Conservation (phyloP, 1,284 basidiomycete species). For the Leucoagaricus sp. region DNA sequence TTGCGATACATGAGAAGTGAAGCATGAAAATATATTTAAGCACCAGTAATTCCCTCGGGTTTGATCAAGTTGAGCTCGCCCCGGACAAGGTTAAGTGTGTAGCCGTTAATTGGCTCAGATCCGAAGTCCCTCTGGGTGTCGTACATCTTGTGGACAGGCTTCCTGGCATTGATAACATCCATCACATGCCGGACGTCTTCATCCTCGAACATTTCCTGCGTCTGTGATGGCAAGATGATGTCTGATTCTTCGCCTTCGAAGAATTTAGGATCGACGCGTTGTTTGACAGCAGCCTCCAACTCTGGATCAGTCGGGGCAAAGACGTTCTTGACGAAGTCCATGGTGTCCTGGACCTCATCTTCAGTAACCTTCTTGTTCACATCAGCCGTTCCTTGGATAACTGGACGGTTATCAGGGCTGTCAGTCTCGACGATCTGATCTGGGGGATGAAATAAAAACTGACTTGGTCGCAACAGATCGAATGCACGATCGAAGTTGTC, state of each 20-base stretch:
- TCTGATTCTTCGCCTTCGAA: conserved; percentile 7
- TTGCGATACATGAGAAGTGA: too few relatives aligned
- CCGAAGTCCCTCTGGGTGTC: conserved; percentile 10
- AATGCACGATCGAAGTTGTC: conserved; percentile 62
- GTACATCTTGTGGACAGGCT: conserved; percentile 17
- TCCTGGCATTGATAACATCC: conserved; percentile 18
- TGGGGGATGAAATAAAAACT: background rate
- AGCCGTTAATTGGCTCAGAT: conserved; percentile 13
- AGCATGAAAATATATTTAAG: too few relatives aligned
- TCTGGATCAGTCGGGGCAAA: conserved; percentile 27
- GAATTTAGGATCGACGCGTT: conserved; percentile 16
- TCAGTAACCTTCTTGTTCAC: conserved; percentile 50
- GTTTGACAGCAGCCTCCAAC: conserved; percentile 18
- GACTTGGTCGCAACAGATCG: conserved; percentile 52
- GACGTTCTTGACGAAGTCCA: conserved; percentile 31
- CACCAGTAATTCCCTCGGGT: background rate
- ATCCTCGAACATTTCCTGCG: conserved; percentile 17
- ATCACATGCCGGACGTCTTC: conserved; percentile 20
- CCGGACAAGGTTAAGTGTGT: conserved; percentile 8
- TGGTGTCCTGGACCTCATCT: conserved; percentile 47
- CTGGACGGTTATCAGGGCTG: conserved; percentile 29
- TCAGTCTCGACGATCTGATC: background rate
- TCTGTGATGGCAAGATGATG: conserved; percentile 13
- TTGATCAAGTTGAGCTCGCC: conserved; percentile 13
- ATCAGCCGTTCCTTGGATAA: conserved; percentile 60